phyloP scores from a whole-genome alignment of 1,284 basidiomycete species.

The Crocinoboletus sp. region DNA sequence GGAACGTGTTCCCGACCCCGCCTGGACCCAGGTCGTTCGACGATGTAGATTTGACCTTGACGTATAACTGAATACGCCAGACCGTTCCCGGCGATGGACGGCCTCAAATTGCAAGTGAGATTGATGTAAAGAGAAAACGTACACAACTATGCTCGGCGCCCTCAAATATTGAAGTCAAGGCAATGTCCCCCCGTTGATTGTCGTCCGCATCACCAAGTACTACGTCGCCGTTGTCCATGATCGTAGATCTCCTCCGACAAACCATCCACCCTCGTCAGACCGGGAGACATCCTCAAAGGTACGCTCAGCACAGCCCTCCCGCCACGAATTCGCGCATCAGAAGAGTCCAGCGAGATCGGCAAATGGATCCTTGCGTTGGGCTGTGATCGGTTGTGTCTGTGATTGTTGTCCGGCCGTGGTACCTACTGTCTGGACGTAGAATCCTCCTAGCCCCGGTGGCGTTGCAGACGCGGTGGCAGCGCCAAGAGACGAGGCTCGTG shows the following conservation, averaged over 20 bases:
- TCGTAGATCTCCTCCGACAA: neutral
- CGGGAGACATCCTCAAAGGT: neutral
- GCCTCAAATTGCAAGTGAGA: constrained; percentile 6
- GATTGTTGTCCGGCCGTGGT: constrained; percentile 15
- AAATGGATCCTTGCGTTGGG: constrained; percentile 71
- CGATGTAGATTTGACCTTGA: no score
- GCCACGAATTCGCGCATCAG: constrained; percentile 31
- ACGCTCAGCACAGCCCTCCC: neutral
- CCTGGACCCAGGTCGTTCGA: neutral
- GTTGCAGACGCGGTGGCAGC: constrained; percentile 15
- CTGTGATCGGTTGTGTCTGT: constrained; percentile 10
- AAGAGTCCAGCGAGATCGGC: constrained; percentile 75
- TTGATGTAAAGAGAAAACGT: constrained; percentile 9
- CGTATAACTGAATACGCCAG: neutral
- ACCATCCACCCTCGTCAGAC: constrained; percentile 1
- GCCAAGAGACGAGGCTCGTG: constrained; percentile 15
- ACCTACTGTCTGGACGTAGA: constrained; percentile 10
- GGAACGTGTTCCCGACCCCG: neutral
- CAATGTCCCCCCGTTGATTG: neutral
- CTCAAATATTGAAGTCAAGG: neutral
- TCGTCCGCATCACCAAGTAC: neutral
- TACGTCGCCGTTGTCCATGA: neutral
- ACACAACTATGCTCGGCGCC: constrained; percentile 3
- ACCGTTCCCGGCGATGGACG: neutral
- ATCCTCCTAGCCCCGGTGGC: constrained; percentile 9